Evolutionary conservation across 176 grass and related monocot genomes (phyloP).

Genomic region (Ananas comosus): DNA sequence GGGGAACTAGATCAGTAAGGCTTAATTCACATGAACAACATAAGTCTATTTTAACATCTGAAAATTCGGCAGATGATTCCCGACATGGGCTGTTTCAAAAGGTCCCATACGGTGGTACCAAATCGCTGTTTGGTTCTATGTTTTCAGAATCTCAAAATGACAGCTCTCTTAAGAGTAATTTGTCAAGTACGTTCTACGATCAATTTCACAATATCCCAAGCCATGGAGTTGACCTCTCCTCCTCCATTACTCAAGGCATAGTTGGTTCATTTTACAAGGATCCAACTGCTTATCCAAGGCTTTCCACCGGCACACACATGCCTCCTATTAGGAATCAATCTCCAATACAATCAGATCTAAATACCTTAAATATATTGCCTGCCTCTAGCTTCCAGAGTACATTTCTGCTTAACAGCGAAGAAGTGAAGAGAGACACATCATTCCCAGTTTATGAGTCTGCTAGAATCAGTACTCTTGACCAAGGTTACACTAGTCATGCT

Average conservation of each 20-base stretch:
- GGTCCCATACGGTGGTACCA: not conserved
- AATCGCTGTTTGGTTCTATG: not conserved
- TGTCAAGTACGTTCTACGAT: not conserved
- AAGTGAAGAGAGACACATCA: constrained; percentile 19
- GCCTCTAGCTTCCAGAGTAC: constrained; percentile 21
- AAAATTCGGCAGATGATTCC: not conserved
- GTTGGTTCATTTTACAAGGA: not conserved
- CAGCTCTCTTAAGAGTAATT: not conserved
- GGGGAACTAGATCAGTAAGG: constrained; percentile 31
- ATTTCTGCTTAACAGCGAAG: constrained; percentile 16
- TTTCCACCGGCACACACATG: not conserved
- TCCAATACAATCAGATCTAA: constrained; percentile 25
- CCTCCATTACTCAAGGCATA: not conserved
- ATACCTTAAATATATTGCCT: constrained; percentile 20
- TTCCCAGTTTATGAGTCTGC: constrained; percentile 4
- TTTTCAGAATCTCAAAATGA: not conserved
- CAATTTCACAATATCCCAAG: not conserved
- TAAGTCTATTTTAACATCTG: constrained; percentile 4
- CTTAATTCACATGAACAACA: constrained; percentile 32
- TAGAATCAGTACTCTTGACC: not conserved
- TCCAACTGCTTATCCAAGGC: not conserved
- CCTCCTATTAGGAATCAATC: constrained; percentile 11
- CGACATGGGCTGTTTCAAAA: not conserved
- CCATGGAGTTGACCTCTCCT: not conserved
- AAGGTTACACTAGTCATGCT: not conserved